Base-by-base conservation (phyloP, 1,139 yeast species). In the Nakaseomyces bracarensis region DNA sequence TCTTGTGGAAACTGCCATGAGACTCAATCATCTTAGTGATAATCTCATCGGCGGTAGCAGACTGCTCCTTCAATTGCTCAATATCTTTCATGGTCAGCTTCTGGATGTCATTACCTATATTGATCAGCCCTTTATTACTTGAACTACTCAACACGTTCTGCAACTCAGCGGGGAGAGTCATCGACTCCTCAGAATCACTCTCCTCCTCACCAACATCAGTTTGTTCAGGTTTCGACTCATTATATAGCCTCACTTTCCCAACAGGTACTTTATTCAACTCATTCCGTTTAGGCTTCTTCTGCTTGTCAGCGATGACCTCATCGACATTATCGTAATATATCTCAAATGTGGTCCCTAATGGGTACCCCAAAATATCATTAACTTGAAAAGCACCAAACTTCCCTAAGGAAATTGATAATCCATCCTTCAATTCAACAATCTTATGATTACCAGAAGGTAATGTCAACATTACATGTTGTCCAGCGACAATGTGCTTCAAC, bases 301-400 rank as follows among this genome's bases (percentile, higher is more conserved):
- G 60, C 62, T 10, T 60, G 15, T 36, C 44, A 19, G 29, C 34
- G 15, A 33, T 66, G 9, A 39, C 43, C 22, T 40, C 43, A 5
- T 40, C 42, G 25, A 49, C 50, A 16, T 49, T 61, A 46, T 76
- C 79, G 39, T 77, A 83, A 23, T 71, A 58, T 34, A 91, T 82
- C 59, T 91, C 97, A 64, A 91, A 91, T 0, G 95, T 78, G 53
- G 83, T 89, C 1, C 98, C 98, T 53, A 76, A 82, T 4, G 91
- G 83, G 54, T 71, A 80, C 1, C 96, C 96, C 28, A 91, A 58
- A 13, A 91, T 73, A 43, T 77, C 82, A 51, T 80, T 75, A 4
- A 82, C 86, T 35, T 72, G 68, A 61, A 93, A 91, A 1, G 80
- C 68, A 7, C 98, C 99, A 63, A 91, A 93, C 61, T 91, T 91